Evolutionary conservation across 1,284 basidiomycete species (phyloP), one percentile per base, ranked within the genome.

Genomic region (Cutaneotrichosporon sp.): DNA sequence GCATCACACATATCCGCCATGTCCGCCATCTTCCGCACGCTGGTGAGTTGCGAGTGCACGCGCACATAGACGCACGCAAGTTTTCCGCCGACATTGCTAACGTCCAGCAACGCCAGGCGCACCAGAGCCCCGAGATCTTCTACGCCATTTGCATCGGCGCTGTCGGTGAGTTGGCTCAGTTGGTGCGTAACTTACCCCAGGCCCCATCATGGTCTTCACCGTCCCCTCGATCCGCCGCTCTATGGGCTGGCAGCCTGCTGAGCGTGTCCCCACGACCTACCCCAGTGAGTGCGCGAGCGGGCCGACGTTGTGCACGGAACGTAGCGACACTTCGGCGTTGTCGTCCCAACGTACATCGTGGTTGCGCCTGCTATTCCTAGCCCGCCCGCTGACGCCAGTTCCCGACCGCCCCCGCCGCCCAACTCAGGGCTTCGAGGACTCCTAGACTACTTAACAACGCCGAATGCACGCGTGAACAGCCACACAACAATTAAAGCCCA

Each of bases 121-220:
- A 97, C 78, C 91, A 96, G 77, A 84, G 84, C 65, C 91, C 92
- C 35, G 87, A 90, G 67, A 83, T 96, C 73, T 93, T 94, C 79
- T 96, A 85, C 78, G 88, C 90, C 8, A 80, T 86, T 69, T 74
- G 84, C 49, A 76, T 96, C 56, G 92, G 91, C 41, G 68, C 77
- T 36, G 18, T 65, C 54, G 70, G 70, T 73, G 51, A 21, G 70
- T 63, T 14, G 10, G 21, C 9, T 30, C 10, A 10, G 7, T 30
- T 30, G 26, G 7, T 5, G n/a, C 8, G n/a, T 20, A 10, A 15
- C n/a, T 4, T 13, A 12, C 14, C 18, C 13, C 50, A 73, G 91
- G 91, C 3, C 92, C 92, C 13, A 73, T 86, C 22, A 77, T 89
- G 70, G 86, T 87, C 46, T 63, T 89, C 38, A 78, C 80, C 43